phyloP scores from a whole-genome alignment of 2,329 filamentous ascomycete species.

The Colletotrichum spinosum region DNA sequence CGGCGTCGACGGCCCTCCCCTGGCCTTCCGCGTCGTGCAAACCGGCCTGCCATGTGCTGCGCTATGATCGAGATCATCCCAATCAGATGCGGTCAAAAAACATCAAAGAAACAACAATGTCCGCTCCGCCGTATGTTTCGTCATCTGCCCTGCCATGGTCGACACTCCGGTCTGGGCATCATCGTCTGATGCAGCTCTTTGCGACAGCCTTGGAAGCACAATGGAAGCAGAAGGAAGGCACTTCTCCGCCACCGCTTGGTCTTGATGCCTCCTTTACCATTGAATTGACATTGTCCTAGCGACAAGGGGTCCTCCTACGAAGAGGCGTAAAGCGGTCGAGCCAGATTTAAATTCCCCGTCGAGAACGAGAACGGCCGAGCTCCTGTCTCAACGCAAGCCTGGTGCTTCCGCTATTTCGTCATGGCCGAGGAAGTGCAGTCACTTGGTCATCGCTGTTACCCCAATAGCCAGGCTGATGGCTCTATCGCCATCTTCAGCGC shows the following conservation, averaged over 20 bases:
- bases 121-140: background rate
- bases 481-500: background rate
- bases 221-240: background rate
- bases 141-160: background rate
- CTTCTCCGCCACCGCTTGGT: constrained; percentile 1
- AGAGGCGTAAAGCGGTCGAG: background rate
- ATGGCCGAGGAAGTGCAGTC: constrained; percentile 3
- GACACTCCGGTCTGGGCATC: constrained; percentile 13
- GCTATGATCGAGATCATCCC: constrained; percentile 12
- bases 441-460: background rate
- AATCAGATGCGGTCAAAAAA: background rate
- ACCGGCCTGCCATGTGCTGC: background rate
- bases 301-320: constrained; percentile 1
- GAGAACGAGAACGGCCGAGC: constrained; percentile 14
- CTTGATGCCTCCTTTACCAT: constrained; percentile 2
- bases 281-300: constrained; percentile 8
- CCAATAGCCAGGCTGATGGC: background rate
- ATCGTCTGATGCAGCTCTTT: background rate
- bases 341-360: constrained; percentile 10
- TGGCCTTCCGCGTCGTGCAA: background rate
- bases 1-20: constrained; percentile 8
- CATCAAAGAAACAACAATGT: background rate
- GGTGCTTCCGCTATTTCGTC: constrained; percentile 4
- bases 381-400: constrained; percentile 8
- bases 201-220: too few species aligned